These are phyloP conservation scores for Ustilago xerochloae DNA, from an alignment of 1,284 basidiomycete species.

Conservation along the genomic window DNA sequence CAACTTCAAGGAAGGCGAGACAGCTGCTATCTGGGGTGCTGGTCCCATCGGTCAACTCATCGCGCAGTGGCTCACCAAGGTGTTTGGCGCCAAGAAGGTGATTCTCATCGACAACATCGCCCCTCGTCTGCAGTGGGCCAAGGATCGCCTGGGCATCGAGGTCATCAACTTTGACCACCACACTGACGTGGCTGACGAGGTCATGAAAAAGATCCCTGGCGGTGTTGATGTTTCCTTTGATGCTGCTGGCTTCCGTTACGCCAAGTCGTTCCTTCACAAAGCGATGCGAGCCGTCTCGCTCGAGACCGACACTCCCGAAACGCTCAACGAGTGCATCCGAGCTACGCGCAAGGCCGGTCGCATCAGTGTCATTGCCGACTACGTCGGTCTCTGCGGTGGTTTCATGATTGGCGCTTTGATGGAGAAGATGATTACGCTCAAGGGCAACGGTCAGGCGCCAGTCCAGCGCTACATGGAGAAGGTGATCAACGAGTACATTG, in stretches of 20 bases:
- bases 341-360: slow-evolving; percentile 72
- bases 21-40: slow-evolving; percentile 76
- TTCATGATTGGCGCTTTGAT: slow-evolving; percentile 81
- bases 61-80: slow-evolving; percentile 73
- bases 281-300: slow-evolving; percentile 78
- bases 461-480: slow-evolving; percentile 81
- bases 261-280: slow-evolving; percentile 72
- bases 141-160: slow-evolving; percentile 74
- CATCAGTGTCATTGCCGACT: slow-evolving; percentile 51
- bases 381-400: slow-evolving; percentile 70
- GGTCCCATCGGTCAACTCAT: slow-evolving; percentile 76
- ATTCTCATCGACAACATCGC: slow-evolving; percentile 79
- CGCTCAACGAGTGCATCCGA: slow-evolving; percentile 76
- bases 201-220: slow-evolving; percentile 76
- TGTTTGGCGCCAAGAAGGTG: slow-evolving; percentile 78
- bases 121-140: slow-evolving; percentile 75
- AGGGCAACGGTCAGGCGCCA: slow-evolving; percentile 72
- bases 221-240: slow-evolving; percentile 51
- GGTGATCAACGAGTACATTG: slow-evolving; percentile 69
- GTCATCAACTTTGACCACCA: slow-evolving; percentile 74
- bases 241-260: slow-evolving; percentile 53
- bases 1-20: slow-evolving; percentile 76
- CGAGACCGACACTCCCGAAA: slow-evolving; percentile 81
- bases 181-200: slow-evolving; percentile 73
- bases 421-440: slow-evolving; percentile 74